Evolutionary conservation across 371 early-diverging fungal species (phyloP), one percentile per base, ranked within the genome.

Genomic region (Mortierella sp.): DNA sequence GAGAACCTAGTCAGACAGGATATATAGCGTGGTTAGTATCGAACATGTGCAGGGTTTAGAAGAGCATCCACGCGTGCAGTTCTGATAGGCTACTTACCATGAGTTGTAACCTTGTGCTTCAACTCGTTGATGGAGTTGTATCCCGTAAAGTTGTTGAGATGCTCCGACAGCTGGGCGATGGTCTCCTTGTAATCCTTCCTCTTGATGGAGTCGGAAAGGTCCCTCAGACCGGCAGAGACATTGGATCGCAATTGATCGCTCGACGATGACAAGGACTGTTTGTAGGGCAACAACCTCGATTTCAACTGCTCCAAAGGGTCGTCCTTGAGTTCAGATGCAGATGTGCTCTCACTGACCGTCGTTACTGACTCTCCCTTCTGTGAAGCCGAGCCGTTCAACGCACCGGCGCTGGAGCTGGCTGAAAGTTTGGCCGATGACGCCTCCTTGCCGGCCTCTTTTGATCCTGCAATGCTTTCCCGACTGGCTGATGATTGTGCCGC

Each of bases 61-160:
- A 8, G 12, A 32, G n/a, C 10, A n/a, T n/a, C 41, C 21, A 6
- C n/a, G n/a, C 5, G 12, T n/a, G 14, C 27, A 44, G 4, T 55
- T 21, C 41, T 12, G 38, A 49, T 14, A 12, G n/a, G 10, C 8
- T 11, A 71, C 70, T 75, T 91, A 90, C 96, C 94, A 89, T 93
- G 90, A 12, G 91, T 88, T 10, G 92, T 89, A 1, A 98, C 97
- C 58, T 90, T 89, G 60, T 87, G 58, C 83, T 97, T 97, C 12
- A 96, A 90, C 4, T 89, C 80, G 70, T 95, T 94, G 55, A 98
- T 95, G 41, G 92, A 89, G 75, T 92, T 90, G 80, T 97, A 97
- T 14, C 98, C 97, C 18, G 98, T 97, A 24, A 95, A 81, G 71
- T 91, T 90, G 84, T 98, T 97, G 56, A 97, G 88, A 21, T 89